These are phyloP conservation scores for Aspergillus sclerotioniger DNA, from an alignment of 495 filamentous ascomycete species.

Conservation along the genomic window DNA sequence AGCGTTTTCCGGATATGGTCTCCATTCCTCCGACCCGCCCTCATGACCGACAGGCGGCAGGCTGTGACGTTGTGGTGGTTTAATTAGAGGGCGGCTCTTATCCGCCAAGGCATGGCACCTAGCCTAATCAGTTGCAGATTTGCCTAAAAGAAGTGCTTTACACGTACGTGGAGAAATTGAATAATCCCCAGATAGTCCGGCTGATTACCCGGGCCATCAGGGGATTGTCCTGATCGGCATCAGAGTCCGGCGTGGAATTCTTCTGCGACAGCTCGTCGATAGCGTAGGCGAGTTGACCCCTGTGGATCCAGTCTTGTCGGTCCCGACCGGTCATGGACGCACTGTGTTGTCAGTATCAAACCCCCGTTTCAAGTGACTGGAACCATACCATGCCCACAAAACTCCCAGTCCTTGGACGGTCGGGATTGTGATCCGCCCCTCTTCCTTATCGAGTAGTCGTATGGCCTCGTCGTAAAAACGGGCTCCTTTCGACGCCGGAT, in stretches of 20 bases:
- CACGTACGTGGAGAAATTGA: slow-evolving; percentile 36
- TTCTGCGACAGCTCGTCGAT: slow-evolving; percentile 21
- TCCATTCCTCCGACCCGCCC: slow-evolving; percentile 26
- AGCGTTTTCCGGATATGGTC: slow-evolving; percentile 25
- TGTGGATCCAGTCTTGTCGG: slow-evolving; percentile 31
- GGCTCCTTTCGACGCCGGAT: slow-evolving; percentile 16
- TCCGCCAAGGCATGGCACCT: slow-evolving; percentile 27
- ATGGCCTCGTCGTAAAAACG: slow-evolving; percentile 33
- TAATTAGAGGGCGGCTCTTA: slow-evolving; percentile 20
- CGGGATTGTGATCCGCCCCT: slow-evolving; percentile 26
- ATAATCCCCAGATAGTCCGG: slow-evolving; percentile 33
- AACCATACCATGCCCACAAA: slow-evolving; percentile 26
- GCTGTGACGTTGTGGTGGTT: slow-evolving; percentile 15
- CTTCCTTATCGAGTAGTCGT: slow-evolving; percentile 27
- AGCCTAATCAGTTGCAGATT: slow-evolving; percentile 12
- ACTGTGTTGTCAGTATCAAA: slow-evolving; percentile 15
- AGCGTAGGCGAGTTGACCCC: slow-evolving; percentile 25
- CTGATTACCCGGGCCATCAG: slow-evolving; percentile 19
- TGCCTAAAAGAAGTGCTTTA: not conserved
- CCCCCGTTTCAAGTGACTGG: not conserved
- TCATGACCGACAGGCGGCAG: slow-evolving; percentile 11
- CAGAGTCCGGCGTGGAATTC: slow-evolving; percentile 4
- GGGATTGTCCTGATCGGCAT: slow-evolving; percentile 18
- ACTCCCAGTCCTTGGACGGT: slow-evolving; percentile 29
- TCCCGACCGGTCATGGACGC: slow-evolving; percentile 34